A percentile compares a stretch with the other conserved stretches of the same genome.
Conservation (phyloP, 495 filamentous ascomycete genomes). For the Penicillium steckii region DNA sequence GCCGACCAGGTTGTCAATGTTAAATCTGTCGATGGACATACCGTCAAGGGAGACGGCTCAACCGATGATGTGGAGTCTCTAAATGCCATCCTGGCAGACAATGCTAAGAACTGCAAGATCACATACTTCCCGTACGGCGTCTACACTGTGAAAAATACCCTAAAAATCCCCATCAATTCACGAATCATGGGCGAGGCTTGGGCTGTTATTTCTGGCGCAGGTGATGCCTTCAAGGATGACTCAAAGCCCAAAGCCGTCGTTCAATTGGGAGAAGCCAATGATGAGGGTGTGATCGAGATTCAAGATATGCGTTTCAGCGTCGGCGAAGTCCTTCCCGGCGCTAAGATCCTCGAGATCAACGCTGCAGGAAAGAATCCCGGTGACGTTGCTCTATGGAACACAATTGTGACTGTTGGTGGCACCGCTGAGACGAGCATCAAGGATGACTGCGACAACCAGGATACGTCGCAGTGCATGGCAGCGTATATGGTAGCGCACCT, state of each 20-base stretch:
- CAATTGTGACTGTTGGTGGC: slow-evolving; percentile 53
- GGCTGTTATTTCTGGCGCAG: slow-evolving; percentile 41
- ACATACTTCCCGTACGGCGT: slow-evolving; percentile 57
- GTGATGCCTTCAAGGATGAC: slow-evolving; percentile 48
- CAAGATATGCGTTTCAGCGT: slow-evolving; percentile 51
- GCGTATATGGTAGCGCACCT: slow-evolving; percentile 53
- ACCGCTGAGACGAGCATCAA: slow-evolving; percentile 35
- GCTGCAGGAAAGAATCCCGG: slow-evolving; percentile 49
- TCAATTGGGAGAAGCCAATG: slow-evolving; percentile 47
- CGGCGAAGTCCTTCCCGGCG: slow-evolving; percentile 70
- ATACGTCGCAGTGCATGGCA: slow-evolving; percentile 28
- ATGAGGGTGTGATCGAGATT: slow-evolving; percentile 53
- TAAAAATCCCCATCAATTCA: slow-evolving; percentile 48
- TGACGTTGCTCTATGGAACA: slow-evolving; percentile 58
- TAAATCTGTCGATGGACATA: slow-evolving; percentile 11
- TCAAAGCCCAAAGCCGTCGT: slow-evolving; percentile 52
- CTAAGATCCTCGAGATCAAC: slow-evolving; percentile 69
- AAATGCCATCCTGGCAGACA: slow-evolving; percentile 42
- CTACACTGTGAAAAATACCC: slow-evolving; percentile 52
- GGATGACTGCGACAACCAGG: slow-evolving; percentile 38
- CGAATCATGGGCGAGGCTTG: slow-evolving; percentile 51
- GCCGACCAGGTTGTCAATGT: slow-evolving; percentile 24
- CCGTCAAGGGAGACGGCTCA: slow-evolving; percentile 16
- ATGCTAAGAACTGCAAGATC: slow-evolving; percentile 32
- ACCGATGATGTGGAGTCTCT: slow-evolving; percentile 25